A percentile compares a stretch with the other conserved stretches of the same genome.
These are phyloP conservation scores for Arthroderma uncinatum DNA, from an alignment of 2,329 filamentous ascomycete species.

Conservation along the genomic window DNA sequence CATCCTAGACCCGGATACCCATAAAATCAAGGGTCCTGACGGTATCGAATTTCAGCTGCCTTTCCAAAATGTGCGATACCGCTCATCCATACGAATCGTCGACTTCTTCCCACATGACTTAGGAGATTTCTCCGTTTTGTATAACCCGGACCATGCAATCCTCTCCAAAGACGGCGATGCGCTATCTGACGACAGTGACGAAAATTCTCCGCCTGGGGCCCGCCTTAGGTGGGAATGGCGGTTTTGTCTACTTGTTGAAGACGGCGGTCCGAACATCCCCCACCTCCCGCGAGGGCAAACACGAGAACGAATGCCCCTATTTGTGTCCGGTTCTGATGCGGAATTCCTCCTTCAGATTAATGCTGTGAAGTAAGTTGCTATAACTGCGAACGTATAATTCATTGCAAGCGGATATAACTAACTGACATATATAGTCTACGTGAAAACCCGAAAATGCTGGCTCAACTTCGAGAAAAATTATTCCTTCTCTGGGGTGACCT, in stretches of 20 bases:
- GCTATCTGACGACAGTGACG: conserved; percentile 22
- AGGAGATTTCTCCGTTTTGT: conserved; percentile 54
- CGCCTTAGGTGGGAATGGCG: conserved; percentile 61
- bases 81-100: conserved; percentile 60
- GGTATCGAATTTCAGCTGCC: conserved; percentile 46
- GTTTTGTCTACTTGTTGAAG: conserved; percentile 69
- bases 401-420: neutral
- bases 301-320: conserved; percentile 50
- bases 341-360: conserved; percentile 46
- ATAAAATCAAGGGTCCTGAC: conserved; percentile 38
- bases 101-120: conserved; percentile 65
- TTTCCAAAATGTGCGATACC: conserved; percentile 64
- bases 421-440: conserved; percentile 42
- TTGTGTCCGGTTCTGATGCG: conserved; percentile 52
- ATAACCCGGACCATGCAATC: conserved; percentile 40
- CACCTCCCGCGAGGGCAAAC: conserved; percentile 19
- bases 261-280: conserved; percentile 38
- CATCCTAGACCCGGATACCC: conserved; percentile 39
- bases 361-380: conserved; percentile 42
- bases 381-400: neutral
- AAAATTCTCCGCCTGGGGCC: conserved; percentile 11
- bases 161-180: conserved; percentile 33
- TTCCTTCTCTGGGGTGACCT: conserved; percentile 79
- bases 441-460: conserved; percentile 40
- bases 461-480: conserved; percentile 54